Conservation (phyloP, 2,329 filamentous ascomycete species). For the Ophiocordyceps sinensis region DNA sequence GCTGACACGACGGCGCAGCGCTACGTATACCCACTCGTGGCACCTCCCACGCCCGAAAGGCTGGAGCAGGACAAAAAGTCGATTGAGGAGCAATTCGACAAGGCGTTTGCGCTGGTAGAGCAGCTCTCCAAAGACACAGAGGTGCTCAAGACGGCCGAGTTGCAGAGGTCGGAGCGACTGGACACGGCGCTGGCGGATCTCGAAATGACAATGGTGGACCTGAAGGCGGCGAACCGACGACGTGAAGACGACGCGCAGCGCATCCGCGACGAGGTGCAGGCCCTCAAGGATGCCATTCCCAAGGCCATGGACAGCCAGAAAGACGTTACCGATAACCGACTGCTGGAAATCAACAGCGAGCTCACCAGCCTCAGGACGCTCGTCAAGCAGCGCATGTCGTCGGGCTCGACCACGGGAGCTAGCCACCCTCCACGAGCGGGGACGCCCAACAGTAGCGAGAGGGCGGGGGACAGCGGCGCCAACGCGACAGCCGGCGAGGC, state of each 20-base stretch:
- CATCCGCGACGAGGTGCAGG: conserved; percentile 73
- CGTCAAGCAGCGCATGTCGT: conserved; percentile 48
- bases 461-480: conserved; percentile 10
- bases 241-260: conserved; percentile 80
- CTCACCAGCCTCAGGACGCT: conserved; percentile 86
- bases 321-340: conserved; percentile 62
- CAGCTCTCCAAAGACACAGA: conserved; percentile 86
- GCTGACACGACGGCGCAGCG: conserved; percentile 36
- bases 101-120: conserved; percentile 80
- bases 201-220: conserved; percentile 64
- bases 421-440: conserved; percentile 8
- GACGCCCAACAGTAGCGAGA: conserved; percentile 1
- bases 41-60: conserved; percentile 85
- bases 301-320: conserved; percentile 81
- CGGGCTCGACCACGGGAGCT: conserved; percentile 14
- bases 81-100: conserved; percentile 87
- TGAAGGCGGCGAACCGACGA: conserved; percentile 68
- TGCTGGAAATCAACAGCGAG: conserved; percentile 77
- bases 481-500: conserved; percentile 13
- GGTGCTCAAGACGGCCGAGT: conserved; percentile 72
- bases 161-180: conserved; percentile 67
- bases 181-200: conserved; percentile 73
- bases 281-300: conserved; percentile 72
- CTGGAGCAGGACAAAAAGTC: conserved; percentile 86
- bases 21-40: conserved; percentile 81